Evolutionary conservation across 1,284 basidiomycete species (phyloP).

Genomic region (Leucoagaricus sp.): DNA sequence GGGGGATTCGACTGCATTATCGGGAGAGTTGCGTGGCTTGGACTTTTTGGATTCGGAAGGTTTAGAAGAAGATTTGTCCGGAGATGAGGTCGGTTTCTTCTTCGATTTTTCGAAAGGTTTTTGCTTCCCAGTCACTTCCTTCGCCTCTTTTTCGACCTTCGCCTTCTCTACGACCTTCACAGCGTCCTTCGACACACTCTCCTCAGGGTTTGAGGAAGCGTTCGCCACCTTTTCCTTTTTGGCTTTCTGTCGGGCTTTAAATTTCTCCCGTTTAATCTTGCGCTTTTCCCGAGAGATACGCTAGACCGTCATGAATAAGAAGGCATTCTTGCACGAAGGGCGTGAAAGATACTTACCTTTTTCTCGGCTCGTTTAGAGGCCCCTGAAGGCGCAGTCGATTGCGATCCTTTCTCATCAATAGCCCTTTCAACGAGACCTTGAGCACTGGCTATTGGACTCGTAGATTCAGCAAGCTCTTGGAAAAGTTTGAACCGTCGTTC

Average conservation of each 20-base stretch:
- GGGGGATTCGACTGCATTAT: background rate
- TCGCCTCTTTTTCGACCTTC: background rate
- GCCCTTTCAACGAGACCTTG: slow-evolving; percentile 43
- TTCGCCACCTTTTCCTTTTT: background rate
- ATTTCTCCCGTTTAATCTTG: slow-evolving; percentile 35
- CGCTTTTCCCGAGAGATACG: slow-evolving; percentile 33
- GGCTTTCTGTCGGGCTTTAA: slow-evolving; percentile 11
- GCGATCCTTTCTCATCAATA: slow-evolving; percentile 26
- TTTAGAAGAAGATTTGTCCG: background rate
- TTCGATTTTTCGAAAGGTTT: slow-evolving; percentile 15
- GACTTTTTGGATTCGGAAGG: background rate
- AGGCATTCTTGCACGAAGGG: slow-evolving; percentile 2
- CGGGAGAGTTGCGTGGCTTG: background rate
- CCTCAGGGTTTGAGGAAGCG: background rate
- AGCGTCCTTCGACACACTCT: background rate
- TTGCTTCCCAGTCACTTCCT: slow-evolving; percentile 22
- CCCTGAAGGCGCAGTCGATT: slow-evolving; percentile 16
- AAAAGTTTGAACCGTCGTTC: slow-evolving; percentile 58
- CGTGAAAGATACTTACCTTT: slow-evolving; percentile 39
- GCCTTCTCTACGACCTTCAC: background rate
- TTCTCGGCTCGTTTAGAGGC: slow-evolving; percentile 60
- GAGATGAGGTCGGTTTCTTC: slow-evolving; percentile 5
- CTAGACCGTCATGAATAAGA: slow-evolving; percentile 29
- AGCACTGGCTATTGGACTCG: slow-evolving; percentile 46
- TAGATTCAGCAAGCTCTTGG: slow-evolving; percentile 36